Conservation (phyloP, 768 basidiomycete genomes). For the Lentinula sp. region DNA sequence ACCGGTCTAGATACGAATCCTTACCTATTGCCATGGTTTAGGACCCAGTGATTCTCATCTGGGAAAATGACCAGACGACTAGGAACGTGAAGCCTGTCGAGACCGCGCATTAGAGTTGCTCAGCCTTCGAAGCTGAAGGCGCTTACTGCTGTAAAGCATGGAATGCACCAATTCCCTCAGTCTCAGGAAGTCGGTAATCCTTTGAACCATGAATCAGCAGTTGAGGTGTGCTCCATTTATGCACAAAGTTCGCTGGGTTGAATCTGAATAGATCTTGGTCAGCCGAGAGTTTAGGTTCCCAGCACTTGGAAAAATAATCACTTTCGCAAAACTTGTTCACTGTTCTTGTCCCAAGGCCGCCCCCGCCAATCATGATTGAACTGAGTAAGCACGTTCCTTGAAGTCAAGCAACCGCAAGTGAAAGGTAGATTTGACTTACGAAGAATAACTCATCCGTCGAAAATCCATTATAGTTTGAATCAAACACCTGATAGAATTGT, state of each 20-base stretch:
- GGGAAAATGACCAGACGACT: slow-evolving; percentile 82
- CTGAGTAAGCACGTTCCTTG: slow-evolving; percentile 26
- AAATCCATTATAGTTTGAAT: slow-evolving; percentile 74
- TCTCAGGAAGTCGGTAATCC: slow-evolving; percentile 84
- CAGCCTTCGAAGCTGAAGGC: not conserved
- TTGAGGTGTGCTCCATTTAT: slow-evolving; percentile 83
- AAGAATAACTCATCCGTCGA: slow-evolving; percentile 91
- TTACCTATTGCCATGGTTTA: slow-evolving; percentile 72
- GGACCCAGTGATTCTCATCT: slow-evolving; percentile 90
- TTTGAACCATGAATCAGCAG: slow-evolving; percentile 83
- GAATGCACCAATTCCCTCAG: slow-evolving; percentile 79
- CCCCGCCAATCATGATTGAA: slow-evolving; percentile 88
- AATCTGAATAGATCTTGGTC: slow-evolving; percentile 31
- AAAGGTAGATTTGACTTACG: slow-evolving; percentile 35
- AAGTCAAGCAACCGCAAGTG: not conserved
- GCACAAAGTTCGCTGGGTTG: slow-evolving; percentile 77
- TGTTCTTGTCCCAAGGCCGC: slow-evolving; percentile 63
- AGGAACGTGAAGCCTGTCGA: slow-evolving; percentile 56
- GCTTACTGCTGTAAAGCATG: slow-evolving; percentile 80
- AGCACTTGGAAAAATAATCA: slow-evolving; percentile 20
- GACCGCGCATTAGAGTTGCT: not conserved
- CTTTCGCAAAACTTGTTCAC: slow-evolving; percentile 51
- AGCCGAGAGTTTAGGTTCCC: not conserved
- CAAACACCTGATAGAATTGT: slow-evolving; percentile 50
- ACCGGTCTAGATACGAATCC: slow-evolving; percentile 6